Evolutionary conservation across 768 basidiomycete genomes (phyloP), one percentile per base, ranked within the genome.

Genomic region (Panus rudis): DNA sequence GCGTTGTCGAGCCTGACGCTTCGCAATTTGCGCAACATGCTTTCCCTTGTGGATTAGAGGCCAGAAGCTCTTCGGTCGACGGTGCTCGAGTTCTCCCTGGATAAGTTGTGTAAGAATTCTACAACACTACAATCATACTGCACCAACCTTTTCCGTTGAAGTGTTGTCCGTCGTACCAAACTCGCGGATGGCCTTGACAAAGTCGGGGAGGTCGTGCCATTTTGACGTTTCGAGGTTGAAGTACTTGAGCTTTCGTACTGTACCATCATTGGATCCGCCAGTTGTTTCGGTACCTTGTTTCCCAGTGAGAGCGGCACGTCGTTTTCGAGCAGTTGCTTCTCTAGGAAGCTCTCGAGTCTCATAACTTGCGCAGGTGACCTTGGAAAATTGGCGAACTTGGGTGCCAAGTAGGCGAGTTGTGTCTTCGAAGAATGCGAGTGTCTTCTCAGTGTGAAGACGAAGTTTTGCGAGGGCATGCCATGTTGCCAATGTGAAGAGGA

Each of bases 391-490:
- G 0, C 63, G 64, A 4, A 71, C 46, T 0, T 50, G 31, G 1
- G 46, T 22, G 0, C 70, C 64, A 6, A 72, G 48, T 1, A 48
- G 44, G 1, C 11, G 40, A 13, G 65, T 69, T 0, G 45, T 38
- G 2, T 8, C 6, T 8, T 60, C 49, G 3, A 68, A 48, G 17
- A 53, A n/a, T 0, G 27, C 17, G 0, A 72, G 46, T 3, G 67
- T 63, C 1, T 45, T 19, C 7, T 66, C 58, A 0, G 64, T 67
- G 41, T 72, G 71, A 41, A 69, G 37, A 6, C 62, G 59, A 2
- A 71, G 55, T 44, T 73, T 73, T 1, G 65, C 67, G 8, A 63
- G 52, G 0, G 57, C 59, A 50, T 71, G 71, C 69, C 67, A 69
- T 11, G 55, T 50, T 0, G 56, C 59, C 2, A 63, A 43, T 8